Evolutionary conservation across 257 asterid species (phyloP), one percentile per base, ranked within the genome.

Genomic region (Rehmannia glutinosa): DNA sequence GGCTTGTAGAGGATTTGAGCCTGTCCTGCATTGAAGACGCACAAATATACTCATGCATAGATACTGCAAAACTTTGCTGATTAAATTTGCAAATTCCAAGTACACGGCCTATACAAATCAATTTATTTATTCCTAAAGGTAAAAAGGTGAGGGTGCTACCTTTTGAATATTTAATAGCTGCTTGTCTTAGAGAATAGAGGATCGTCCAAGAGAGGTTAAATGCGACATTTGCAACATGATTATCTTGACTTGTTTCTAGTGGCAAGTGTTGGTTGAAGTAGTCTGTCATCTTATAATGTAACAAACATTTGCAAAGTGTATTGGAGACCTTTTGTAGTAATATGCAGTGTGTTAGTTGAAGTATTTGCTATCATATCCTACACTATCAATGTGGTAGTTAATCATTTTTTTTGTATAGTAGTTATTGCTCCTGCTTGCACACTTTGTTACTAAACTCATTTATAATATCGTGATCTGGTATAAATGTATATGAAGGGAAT

Each of bases 401-500:
- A 28, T n/a, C 5, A 8, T 57, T 2, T 19, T 6, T 68, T 21
- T 50, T 35, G 20, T 17, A 12, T 30, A 21, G 19, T 46, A 19
- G 12, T 51, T 23, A 35, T 49, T 32, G 46, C 39, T 62, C 38
- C 25, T 47, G 12, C 25, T 46, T 60, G 30, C 30, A 10, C 38
- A 25, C 51, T 8, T 24, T 27, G 39, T 51, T 10, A 41, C 17
- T 30, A 42, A 59, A 12, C 56, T 53, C 56, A 23, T 63, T 56
- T 53, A 15, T 30, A 24, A 38, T 54, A 3, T 56, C 28, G 32
- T 64, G 58, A 63, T 46, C 13, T 67, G 57, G 67, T 66, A 56
- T 52, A 54, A 54, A 53, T 81, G 49, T 27, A 42, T 76, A 30
- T 78, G 81, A 78, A 91, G 97, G 97, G 97, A 89, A 71, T 62